These are phyloP conservation scores for Tetrahymena elliotti DNA, from an alignment of 73 alveolate genomes.

Conservation along the genomic window DNA sequence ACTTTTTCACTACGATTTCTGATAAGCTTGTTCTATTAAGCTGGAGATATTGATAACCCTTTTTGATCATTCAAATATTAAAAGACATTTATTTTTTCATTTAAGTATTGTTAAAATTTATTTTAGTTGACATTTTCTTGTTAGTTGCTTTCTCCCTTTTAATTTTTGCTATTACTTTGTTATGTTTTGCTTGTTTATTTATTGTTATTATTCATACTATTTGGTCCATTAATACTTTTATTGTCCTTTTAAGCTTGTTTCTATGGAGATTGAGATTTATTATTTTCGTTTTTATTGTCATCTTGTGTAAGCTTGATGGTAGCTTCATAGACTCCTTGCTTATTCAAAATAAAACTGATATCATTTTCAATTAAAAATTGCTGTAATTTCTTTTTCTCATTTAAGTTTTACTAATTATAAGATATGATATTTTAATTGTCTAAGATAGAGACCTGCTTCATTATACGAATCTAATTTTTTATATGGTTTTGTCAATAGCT, in stretches of 20 bases:
- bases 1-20: not conserved
- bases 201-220: not conserved
- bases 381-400: not conserved
- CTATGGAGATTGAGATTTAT: not conserved
- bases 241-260: not conserved
- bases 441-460: not conserved
- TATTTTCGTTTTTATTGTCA: not conserved
- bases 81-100: not conserved
- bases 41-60: not conserved
- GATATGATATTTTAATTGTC: not conserved
- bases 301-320: not conserved
- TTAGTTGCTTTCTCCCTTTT: not conserved
- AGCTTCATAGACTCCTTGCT: not conserved
- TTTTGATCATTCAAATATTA: not conserved
- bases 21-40: not conserved
- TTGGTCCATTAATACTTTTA: not conserved
- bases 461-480: not conserved
- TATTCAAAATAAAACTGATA: not conserved
- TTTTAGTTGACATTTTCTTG: not conserved
- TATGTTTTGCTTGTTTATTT: not conserved
- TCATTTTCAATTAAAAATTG: not conserved
- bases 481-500: not conserved
- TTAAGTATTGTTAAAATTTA: not conserved
- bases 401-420: not conserved
- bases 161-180: not conserved